These are phyloP conservation scores for Fomitopsis schrenkii DNA, from an alignment of 1,284 basidiomycete species.

Conservation along the genomic window DNA sequence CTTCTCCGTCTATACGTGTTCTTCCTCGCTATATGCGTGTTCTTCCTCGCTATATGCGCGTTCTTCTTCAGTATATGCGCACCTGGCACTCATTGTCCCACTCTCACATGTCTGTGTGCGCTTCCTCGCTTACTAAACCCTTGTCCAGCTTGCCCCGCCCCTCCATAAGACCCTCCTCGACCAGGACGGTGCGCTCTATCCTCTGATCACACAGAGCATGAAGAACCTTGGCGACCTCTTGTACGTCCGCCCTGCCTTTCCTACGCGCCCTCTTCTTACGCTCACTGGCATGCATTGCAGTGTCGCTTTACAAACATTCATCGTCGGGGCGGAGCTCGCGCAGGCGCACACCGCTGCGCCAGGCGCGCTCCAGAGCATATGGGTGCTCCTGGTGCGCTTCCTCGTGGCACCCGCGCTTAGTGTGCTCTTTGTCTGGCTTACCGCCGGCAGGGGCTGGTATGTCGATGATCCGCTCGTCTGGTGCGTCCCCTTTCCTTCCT, in stretches of 20 bases:
- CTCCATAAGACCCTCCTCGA: conserved; percentile 21
- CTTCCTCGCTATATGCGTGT: no score
- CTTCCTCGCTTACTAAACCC: background rate
- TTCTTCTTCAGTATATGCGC: background rate
- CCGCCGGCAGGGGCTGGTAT: conserved; percentile 27
- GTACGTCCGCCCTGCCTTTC: conserved; percentile 12
- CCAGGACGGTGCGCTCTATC: conserved; percentile 23
- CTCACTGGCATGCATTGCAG: conserved; percentile 6
- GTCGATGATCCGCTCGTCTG: conserved; percentile 29
- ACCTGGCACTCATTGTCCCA: no score
- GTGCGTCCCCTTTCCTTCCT: conserved; percentile 14
- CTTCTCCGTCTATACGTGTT: background rate
- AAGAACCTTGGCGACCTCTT: conserved; percentile 29
- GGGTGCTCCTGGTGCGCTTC: conserved; percentile 26
- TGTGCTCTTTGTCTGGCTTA: conserved; percentile 25
- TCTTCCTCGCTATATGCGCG: no score
- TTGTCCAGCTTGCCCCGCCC: conserved; percentile 19
- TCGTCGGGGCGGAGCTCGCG: conserved; percentile 28
- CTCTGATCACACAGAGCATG: conserved; percentile 21
- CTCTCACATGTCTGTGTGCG: background rate
- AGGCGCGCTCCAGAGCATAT: conserved; percentile 17
- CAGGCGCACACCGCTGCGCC: conserved; percentile 22
- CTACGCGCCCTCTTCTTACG: background rate
- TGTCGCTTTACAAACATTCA: conserved; percentile 28
- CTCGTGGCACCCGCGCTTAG: conserved; percentile 24